These are phyloP conservation scores for Casuarina glauca DNA, from an alignment of 306 rosid genomes.

Conservation along the genomic window DNA sequence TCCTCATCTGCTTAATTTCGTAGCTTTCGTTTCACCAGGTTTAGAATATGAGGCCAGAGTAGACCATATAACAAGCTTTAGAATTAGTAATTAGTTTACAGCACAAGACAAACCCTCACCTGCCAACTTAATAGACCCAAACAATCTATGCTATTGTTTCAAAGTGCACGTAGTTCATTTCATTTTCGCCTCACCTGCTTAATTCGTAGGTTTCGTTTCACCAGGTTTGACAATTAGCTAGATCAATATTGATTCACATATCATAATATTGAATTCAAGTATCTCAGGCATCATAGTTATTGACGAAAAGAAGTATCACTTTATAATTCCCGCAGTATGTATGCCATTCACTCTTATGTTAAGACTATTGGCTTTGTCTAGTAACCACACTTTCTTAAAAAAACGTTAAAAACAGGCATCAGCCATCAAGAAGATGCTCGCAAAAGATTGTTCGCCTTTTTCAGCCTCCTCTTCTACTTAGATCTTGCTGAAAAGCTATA, in stretches of 20 bases:
- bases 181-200: neutral
- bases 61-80: neutral
- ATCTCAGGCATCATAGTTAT: no score
- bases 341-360: neutral
- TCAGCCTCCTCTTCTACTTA: neutral
- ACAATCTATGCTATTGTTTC: neutral
- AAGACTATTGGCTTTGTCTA: neutral
- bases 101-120: neutral
- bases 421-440: neutral
- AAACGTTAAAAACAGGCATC: neutral
- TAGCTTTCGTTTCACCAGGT: neutral
- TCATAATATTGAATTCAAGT: neutral
- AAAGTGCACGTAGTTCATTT: neutral
- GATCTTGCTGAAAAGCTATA: neutral
- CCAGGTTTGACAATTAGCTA: neutral
- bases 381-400: neutral
- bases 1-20: neutral
- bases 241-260: neutral
- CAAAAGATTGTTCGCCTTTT: neutral
- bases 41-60: no score
- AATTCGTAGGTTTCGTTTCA: neutral
- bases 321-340: neutral
- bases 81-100: neutral
- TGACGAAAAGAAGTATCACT: neutral
- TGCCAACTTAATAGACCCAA: neutral